phyloP scores from a whole-genome alignment of 495 filamentous ascomycete genomes.

The Xanthoparmelia taractica region DNA sequence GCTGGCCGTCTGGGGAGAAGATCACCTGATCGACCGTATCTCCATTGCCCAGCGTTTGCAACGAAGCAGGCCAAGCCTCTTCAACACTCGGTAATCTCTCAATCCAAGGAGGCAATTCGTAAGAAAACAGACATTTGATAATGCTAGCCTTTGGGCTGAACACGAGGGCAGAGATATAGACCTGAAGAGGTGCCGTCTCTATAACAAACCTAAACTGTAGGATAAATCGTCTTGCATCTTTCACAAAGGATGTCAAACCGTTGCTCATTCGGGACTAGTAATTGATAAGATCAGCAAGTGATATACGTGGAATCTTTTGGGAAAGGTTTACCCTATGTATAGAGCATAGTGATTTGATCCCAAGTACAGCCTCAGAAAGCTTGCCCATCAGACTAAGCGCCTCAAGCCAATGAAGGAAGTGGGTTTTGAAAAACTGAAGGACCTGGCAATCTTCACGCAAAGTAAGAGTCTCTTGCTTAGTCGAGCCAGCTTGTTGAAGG shows the following conservation, averaged over 20 bases:
- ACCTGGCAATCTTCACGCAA: slow-evolving; percentile 21
- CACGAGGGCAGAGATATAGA: slow-evolving; percentile 10
- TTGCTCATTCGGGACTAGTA: slow-evolving; percentile 5
- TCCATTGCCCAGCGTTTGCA: slow-evolving; percentile 23
- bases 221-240: slow-evolving; percentile 11
- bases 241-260: background rate
- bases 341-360: background rate
- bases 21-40: no score
- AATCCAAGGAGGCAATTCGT: slow-evolving; percentile 12
- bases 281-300: background rate
- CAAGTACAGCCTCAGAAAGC: slow-evolving; percentile 15
- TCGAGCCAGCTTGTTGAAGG: slow-evolving; percentile 19
- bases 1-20: no score
- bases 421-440: slow-evolving; percentile 18
- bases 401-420: slow-evolving; percentile 28
- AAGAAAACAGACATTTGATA: slow-evolving; percentile 7
- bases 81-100: slow-evolving; percentile 6
- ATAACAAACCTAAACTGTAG: slow-evolving; percentile 3
- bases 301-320: background rate
- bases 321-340: slow-evolving; percentile 4
- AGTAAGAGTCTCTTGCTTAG: background rate
- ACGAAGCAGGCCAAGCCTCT: slow-evolving; percentile 13
- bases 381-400: slow-evolving; percentile 23
- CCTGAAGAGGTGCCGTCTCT: slow-evolving; percentile 12
- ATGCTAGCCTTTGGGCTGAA: slow-evolving; percentile 12